Base-by-base conservation (phyloP, 176 grass and related monocot species). In the Phoenix roebelenii region DNA sequence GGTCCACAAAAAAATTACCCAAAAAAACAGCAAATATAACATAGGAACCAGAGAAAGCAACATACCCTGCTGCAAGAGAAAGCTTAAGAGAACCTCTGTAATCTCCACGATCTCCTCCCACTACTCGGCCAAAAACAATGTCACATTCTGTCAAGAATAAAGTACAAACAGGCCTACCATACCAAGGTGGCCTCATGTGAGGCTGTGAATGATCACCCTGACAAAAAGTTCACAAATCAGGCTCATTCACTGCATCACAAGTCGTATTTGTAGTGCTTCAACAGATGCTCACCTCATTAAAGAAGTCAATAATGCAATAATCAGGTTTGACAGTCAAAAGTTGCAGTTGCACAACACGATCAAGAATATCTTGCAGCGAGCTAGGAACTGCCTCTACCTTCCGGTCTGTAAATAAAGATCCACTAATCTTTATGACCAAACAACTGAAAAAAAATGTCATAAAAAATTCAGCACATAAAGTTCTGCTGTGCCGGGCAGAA, bases 111-210 rank as follows among this genome's bases (percentile, higher is more conserved):
- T 98, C 93, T 68, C 58, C 73, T 52, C 39, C 69, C 50, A 92
- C 74, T 51, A 55, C 57, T 77, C 84, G 87, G 22, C 93, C 93
- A 76, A 88, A 98, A 18, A 98, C 78, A 71, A 98, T 83, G 52
- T 98, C 93, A 85, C 93, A 98, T 23, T 98, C 84, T n/a, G 93
- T 89, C 64, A 98, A 59, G 58, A 85, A 98, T 18, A 98, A 72
- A 6, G 76, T 88, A 88, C 78, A 91, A 80, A 98, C 55, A 52
- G 87, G 93, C 59, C 76, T 88, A 61, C 93, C 93, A 55, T 92
- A 98, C 83, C 76, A 92, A 70, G 76, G 22, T n/a, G 93, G 81
- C 44, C 66, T 73, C 1, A 80, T 73, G 25, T 88, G 44, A 71
- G 22, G 22, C 18, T 56, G 7, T 16, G 78, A 85, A 79, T 85